A percentile compares a stretch with the other conserved stretches of the same genome.
Conservation (phyloP, 2,329 filamentous ascomycete species). For the Chaetomium strumarium region DNA sequence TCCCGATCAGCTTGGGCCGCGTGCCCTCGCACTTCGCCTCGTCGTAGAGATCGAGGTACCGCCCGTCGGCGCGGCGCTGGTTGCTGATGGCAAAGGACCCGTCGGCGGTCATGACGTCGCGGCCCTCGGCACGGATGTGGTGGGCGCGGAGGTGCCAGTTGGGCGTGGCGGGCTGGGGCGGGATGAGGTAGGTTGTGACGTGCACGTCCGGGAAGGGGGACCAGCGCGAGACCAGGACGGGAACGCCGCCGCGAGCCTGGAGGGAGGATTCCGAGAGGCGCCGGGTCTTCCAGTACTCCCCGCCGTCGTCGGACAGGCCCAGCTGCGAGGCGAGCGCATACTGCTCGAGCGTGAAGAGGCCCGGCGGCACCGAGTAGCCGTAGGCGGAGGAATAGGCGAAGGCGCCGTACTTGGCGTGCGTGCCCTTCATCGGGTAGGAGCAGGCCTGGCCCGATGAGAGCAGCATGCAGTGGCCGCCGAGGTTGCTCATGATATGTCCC, state of each 20-base stretch:
- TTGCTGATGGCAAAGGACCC: slow-evolving; percentile 67
- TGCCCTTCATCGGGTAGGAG: slow-evolving; percentile 74
- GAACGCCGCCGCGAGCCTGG: slow-evolving; percentile 49
- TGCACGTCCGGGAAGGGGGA: slow-evolving; percentile 63
- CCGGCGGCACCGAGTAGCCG: slow-evolving; percentile 71
- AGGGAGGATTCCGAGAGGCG: slow-evolving; percentile 59
- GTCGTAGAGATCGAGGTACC: slow-evolving; percentile 47
- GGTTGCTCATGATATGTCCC: slow-evolving; percentile 64
- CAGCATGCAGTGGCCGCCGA: slow-evolving; percentile 70
- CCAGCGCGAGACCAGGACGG: slow-evolving; percentile 65
- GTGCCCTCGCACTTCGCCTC: slow-evolving; percentile 43
- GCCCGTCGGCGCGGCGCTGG: slow-evolving; percentile 41
- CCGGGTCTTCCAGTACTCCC: slow-evolving; percentile 75
- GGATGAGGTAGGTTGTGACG: slow-evolving; percentile 59
- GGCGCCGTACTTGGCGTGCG: slow-evolving; percentile 74
- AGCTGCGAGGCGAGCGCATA: slow-evolving; percentile 71
- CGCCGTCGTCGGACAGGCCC: slow-evolving; percentile 69
- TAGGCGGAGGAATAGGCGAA: slow-evolving; percentile 75
- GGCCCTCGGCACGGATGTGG: slow-evolving; percentile 51
- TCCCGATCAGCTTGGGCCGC: slow-evolving; percentile 50
- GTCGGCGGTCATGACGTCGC: slow-evolving; percentile 65
- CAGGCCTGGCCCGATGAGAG: slow-evolving; percentile 74
- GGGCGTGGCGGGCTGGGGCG: slow-evolving; percentile 48
- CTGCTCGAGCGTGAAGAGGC: slow-evolving; percentile 69
- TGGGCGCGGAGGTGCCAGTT: slow-evolving; percentile 68